Percentiles rank a stretch among this genome's conserved stretches.
Conservation (phyloP, 2,329 filamentous ascomycete species). For the Arthrobotrys iridis region DNA sequence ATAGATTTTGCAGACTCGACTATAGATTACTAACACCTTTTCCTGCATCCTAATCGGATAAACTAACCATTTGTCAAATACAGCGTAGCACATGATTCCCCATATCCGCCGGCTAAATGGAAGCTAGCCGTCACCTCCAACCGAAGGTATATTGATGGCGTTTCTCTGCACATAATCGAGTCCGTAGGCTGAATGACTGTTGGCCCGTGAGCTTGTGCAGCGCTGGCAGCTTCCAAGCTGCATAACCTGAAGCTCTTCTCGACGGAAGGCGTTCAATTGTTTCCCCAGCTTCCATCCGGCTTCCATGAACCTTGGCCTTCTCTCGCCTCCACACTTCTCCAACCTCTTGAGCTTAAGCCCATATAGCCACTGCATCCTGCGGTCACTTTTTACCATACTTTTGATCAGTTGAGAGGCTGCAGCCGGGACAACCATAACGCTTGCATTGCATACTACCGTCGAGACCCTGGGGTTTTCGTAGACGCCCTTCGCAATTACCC, state of each 20-base stretch:
- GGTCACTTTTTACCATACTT: slow-evolving; percentile 37
- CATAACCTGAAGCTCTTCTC: slow-evolving; percentile 38
- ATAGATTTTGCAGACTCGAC: slow-evolving; percentile 25
- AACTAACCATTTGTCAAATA: slow-evolving; percentile 14
- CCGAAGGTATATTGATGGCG: neutral
- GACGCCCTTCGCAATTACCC: slow-evolving; percentile 33
- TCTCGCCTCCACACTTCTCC: slow-evolving; percentile 44
- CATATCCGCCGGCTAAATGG: slow-evolving; percentile 55
- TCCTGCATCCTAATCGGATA: slow-evolving; percentile 36
- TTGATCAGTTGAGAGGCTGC: neutral
- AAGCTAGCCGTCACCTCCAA: slow-evolving; percentile 37
- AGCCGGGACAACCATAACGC: slow-evolving; percentile 26
- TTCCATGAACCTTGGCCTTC: slow-evolving; percentile 30
- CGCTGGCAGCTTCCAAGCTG: neutral
- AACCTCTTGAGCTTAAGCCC: neutral
- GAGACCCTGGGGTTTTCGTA: slow-evolving; percentile 11
- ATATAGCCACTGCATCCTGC: slow-evolving; percentile 29
- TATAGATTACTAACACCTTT: slow-evolving; percentile 37
- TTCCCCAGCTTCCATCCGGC: slow-evolving; percentile 37
- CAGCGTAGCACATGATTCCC: slow-evolving; percentile 46
- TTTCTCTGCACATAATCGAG: slow-evolving; percentile 25
- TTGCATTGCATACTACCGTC: slow-evolving; percentile 16
- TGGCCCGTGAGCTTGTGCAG: slow-evolving; percentile 26
- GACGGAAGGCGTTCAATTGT: slow-evolving; percentile 25
- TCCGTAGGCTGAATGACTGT: slow-evolving; percentile 6